A percentile compares a stretch with the other conserved stretches of the same genome.
phyloP scores from a whole-genome alignment of 768 basidiomycete genomes.

The Agaricus sinodeliciosus region DNA sequence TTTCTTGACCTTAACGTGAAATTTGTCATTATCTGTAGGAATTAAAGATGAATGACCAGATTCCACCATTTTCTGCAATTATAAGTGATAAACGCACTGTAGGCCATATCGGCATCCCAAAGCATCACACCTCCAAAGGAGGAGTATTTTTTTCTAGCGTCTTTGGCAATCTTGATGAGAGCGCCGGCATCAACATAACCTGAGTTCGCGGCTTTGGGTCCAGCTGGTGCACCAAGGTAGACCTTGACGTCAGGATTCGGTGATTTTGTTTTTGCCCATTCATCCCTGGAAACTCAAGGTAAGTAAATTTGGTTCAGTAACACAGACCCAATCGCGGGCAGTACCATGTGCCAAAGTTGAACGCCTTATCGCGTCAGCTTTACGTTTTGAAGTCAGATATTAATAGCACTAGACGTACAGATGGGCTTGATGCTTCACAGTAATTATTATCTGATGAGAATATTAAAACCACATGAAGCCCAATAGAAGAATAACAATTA shows the following conservation, averaged over 20 bases:
- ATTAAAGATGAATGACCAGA: neutral
- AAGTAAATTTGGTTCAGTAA: neutral
- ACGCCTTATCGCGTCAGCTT: slow-evolving; percentile 25
- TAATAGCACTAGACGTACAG: slow-evolving; percentile 19
- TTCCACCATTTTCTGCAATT: neutral
- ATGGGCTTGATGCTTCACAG: slow-evolving; percentile 37
- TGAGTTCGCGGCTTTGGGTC: slow-evolving; percentile 41
- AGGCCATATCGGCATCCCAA: slow-evolving; percentile 35
- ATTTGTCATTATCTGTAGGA: slow-evolving; percentile 50
- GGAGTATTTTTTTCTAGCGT: slow-evolving; percentile 43
- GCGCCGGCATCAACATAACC: slow-evolving; percentile 45
- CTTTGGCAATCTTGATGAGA: slow-evolving; percentile 33
- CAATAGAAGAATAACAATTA: slow-evolving; percentile 17
- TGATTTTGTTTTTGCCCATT: slow-evolving; percentile 56
- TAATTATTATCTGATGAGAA: slow-evolving; percentile 44
- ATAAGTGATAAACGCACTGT: slow-evolving; percentile 26
- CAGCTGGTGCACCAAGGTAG: slow-evolving; percentile 53
- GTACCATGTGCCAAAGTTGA: slow-evolving; percentile 46
- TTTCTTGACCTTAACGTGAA: slow-evolving; percentile 54
- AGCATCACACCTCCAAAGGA: slow-evolving; percentile 56
- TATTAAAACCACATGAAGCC: slow-evolving; percentile 4
- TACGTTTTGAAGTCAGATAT: slow-evolving; percentile 1
- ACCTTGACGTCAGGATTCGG: slow-evolving; percentile 53
- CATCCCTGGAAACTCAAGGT: slow-evolving; percentile 32
- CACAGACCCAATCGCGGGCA: neutral